These are phyloP conservation scores for Radiomyces spectabilis DNA, from an alignment of 192 early-diverging fungal species.

Conservation along the genomic window DNA sequence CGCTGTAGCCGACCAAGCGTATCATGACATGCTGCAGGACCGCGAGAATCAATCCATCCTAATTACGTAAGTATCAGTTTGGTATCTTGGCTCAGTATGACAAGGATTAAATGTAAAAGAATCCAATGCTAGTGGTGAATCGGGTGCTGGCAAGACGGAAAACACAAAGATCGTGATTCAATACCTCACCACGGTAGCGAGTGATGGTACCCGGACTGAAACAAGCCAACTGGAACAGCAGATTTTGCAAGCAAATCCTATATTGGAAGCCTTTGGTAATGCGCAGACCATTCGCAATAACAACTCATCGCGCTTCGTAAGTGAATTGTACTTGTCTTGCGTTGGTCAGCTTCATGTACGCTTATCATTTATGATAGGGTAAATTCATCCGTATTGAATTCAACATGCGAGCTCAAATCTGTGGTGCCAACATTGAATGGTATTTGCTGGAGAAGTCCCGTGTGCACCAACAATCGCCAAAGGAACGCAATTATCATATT, in stretches of 20 bases:
- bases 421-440: constrained; percentile 94
- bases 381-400: constrained; percentile 99
- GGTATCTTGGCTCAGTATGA: neutral
- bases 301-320: constrained; percentile 95
- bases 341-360: neutral
- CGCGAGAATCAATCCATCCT: constrained; percentile 96
- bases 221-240: constrained; percentile 57
- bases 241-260: constrained; percentile 94
- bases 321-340: too few species aligned
- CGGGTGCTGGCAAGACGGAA: constrained; percentile 98
- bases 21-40: constrained; percentile 90
- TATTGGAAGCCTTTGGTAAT: constrained; percentile 97
- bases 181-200: constrained; percentile 88
- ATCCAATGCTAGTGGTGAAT: constrained; percentile 89
- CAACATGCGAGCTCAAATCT: constrained; percentile 75
- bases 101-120: too few species aligned
- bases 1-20: constrained; percentile 87
- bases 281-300: constrained; percentile 98
- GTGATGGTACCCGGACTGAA: constrained; percentile 31
- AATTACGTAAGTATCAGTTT: constrained; percentile 66
- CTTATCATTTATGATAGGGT: constrained; percentile 44
- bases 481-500: constrained; percentile 95
- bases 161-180: constrained; percentile 99
- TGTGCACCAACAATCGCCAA: constrained; percentile 84
- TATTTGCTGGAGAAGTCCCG: constrained; percentile 97